Evolutionary conservation across 495 filamentous ascomycete genomes (phyloP).

Genomic region (Staphylotrichum tortipilum): DNA sequence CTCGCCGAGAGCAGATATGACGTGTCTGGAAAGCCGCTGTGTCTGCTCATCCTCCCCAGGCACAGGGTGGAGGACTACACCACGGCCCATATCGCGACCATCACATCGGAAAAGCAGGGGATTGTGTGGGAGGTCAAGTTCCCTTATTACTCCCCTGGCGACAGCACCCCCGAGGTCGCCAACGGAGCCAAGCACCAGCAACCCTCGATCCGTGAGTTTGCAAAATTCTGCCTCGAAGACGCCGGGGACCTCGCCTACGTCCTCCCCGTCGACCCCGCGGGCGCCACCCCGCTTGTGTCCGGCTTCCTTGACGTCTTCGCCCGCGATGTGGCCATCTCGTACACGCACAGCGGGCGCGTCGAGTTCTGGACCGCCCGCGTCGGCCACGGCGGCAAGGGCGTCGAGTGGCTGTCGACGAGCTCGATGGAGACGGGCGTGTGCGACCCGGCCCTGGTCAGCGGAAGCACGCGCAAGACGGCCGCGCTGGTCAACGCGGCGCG

Average conservation of each 20-base stretch:
- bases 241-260: slow-evolving; percentile 73
- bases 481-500: slow-evolving; percentile 66
- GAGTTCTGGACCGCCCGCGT: slow-evolving; percentile 82
- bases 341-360: slow-evolving; percentile 65
- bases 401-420: slow-evolving; percentile 80
- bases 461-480: slow-evolving; percentile 78
- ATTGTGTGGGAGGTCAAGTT: slow-evolving; percentile 76
- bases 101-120: slow-evolving; percentile 73
- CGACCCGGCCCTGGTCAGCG: slow-evolving; percentile 70
- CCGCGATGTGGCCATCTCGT: slow-evolving; percentile 79
- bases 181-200: slow-evolving; percentile 23
- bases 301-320: slow-evolving; percentile 84
- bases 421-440: slow-evolving; percentile 71
- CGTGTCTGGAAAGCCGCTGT: slow-evolving; percentile 65
- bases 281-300: slow-evolving; percentile 59
- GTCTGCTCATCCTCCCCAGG: slow-evolving; percentile 69
- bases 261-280: slow-evolving; percentile 83
- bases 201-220: slow-evolving; percentile 54
- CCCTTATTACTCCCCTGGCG: slow-evolving; percentile 29
- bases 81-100: slow-evolving; percentile 65
- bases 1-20: slow-evolving; percentile 53
- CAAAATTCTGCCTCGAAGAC: slow-evolving; percentile 60
- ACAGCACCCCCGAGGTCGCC: slow-evolving; percentile 6
- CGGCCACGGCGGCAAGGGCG: slow-evolving; percentile 39
- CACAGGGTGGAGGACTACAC: slow-evolving; percentile 43